Base-by-base conservation (phyloP, 441 rosid genomes). In the Pelargonium myrrhifolium region DNA sequence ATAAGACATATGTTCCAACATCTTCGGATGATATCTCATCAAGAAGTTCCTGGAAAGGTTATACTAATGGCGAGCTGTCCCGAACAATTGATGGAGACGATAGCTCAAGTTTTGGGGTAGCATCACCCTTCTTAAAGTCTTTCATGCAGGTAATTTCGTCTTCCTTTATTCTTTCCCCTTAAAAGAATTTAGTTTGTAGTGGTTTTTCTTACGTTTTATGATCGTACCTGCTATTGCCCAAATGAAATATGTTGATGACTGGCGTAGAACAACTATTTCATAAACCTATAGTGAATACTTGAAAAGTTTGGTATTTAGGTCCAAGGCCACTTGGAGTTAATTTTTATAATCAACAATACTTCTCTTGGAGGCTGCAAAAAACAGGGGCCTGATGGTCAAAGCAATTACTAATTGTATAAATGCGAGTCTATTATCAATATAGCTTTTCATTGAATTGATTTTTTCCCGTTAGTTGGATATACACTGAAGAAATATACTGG, bases 101-200 rank as follows among this genome's bases (percentile, higher is more conserved):
- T 53, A 80, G 71, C 76, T 77, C 89, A 3, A 82, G 88, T 76
- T 87, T 85, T 62, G 82, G 96, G 21, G 95, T 88, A 59, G 93
- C 97, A 76, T 74, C 93, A n/a, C 96, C 97, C 45, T 82, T 93
- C 77, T 80, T 93, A 35, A 94, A 90, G 83, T 88, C 99, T 39
- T 89, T 92, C 81, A 88, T 94, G 96, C 97, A 90, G 94, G 99
- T 87, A 73, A 15, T 55, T 55, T 55, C 24, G 12, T 55, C 60
- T 18, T 55, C 60, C 60, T 6, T 20, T 55, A 55, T 18, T 55
- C 60, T 55, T 15, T 55, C 60, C 60, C 11, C 4, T 18, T 3
- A 18, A 55, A 55, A 55, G 60, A 15, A 26, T 55, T 55, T 20
- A 7, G 58, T 51, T 43, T 43, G 14, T 43, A 9, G 49, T 43